These are phyloP conservation scores for Podila clonocystis DNA, from an alignment of 192 early-diverging fungal genomes.

Conservation along the genomic window DNA sequence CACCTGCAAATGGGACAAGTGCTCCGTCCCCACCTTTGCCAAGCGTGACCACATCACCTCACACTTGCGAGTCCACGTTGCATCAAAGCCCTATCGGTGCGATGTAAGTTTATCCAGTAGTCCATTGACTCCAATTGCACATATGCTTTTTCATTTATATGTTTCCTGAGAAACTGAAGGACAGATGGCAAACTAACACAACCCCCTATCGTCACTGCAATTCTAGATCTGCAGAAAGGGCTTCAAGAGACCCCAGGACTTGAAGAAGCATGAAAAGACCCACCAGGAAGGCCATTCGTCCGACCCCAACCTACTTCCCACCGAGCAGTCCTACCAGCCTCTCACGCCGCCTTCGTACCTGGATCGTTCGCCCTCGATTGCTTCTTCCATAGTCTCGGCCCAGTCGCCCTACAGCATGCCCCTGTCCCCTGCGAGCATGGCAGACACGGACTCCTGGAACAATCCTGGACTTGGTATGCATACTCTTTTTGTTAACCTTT, in stretches of 20 bases:
- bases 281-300: constrained; percentile 54
- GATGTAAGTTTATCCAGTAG: constrained; percentile 49
- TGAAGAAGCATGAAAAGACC: constrained; percentile 93
- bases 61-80: constrained; percentile 93
- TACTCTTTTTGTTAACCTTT: neutral
- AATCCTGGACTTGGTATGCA: constrained; percentile 40
- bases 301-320: constrained; percentile 13
- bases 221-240: constrained; percentile 77
- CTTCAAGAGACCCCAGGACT: constrained; percentile 95
- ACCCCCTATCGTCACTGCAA: constrained; percentile 24
- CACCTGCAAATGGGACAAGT: constrained; percentile 89
- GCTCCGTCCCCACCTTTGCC: constrained; percentile 70
- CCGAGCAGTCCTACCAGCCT: constrained; percentile 30
- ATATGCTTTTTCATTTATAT: too few relatives aligned
- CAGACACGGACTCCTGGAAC: constrained; percentile 36
- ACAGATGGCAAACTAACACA: neutral
- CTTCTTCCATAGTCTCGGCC: constrained; percentile 31
- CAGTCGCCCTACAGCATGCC: constrained; percentile 41
- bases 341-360: constrained; percentile 34
- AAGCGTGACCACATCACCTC: constrained; percentile 98
- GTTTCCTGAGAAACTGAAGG: too few relatives aligned
- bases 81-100: constrained; percentile 92
- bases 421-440: constrained; percentile 44
- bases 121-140: neutral
- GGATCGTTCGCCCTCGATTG: constrained; percentile 45